Base-by-base conservation (phyloP, 2,329 filamentous ascomycete species). In the Ascomycota sp. region DNA sequence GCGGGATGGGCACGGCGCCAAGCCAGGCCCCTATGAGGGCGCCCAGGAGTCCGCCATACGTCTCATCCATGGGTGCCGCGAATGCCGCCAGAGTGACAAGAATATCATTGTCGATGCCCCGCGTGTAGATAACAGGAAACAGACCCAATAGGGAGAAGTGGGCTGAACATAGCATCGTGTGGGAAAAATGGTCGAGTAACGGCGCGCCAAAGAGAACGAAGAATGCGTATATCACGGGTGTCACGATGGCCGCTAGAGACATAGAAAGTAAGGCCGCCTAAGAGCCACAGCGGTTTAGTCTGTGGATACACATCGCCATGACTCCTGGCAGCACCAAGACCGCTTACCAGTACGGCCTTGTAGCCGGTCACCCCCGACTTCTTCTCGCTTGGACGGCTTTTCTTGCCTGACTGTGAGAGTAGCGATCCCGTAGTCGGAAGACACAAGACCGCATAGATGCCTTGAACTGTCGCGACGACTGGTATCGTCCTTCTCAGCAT, bases 181-280 rank as follows among this genome's bases (percentile, higher is more conserved):
- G 76, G 4, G 61, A 47, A 30, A 76, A 57, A 49, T 94, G 80
- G 1, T 80, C 81, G 21, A 86, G 79, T 31, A 92, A 61, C 0
- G 89, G 89, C 7, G 86, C 89, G 45, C 89, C 89, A 52, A 94
- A 91, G 40, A 95, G 76, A 43, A 95, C 63, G 43, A 91, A 66
- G 23, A 73, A 54, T 26, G 69, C 47, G 47, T 74, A 61, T 15
- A 75, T 42, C 20, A 50, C 49, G 21, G 86, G 65, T 7, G 78
- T 75, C 33, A 85, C 59, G 38, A 89, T 63, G 2, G 69, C 63
- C 2, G 80, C 73, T 63, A 93, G 45, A 13, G 61, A 37, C 23
- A 63, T 44, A 5, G 59, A 59, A 29, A 65, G 50, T 32, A 60
- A 40, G 10, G 57, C 48, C 12, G 57, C 53, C 62, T 65, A 29